Conservation (phyloP, 371 early-diverging fungal genomes). For the Mucor sp. region DNA sequence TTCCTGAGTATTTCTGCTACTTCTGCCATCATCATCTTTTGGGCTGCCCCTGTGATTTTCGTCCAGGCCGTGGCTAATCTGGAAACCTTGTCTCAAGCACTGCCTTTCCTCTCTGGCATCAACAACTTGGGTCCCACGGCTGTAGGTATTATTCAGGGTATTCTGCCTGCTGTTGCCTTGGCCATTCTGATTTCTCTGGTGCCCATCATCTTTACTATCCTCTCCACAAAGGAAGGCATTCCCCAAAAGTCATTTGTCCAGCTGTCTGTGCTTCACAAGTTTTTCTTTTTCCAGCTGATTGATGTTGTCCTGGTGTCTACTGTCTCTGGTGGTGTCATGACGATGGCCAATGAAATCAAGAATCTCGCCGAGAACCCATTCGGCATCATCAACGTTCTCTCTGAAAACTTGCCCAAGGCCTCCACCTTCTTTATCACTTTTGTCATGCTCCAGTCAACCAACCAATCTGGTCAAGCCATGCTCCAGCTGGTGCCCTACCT, state of each 20-base stretch:
- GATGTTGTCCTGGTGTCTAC: slow-evolving; percentile 83
- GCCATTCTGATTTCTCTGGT: slow-evolving; percentile 73
- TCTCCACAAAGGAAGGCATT: slow-evolving; percentile 74
- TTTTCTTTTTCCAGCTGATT: slow-evolving; percentile 81
- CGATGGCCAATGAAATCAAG: slow-evolving; percentile 32
- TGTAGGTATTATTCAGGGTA: slow-evolving; percentile 76
- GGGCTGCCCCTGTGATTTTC: slow-evolving; percentile 71
- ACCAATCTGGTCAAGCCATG: slow-evolving; percentile 68
- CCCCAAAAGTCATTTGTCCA: slow-evolving; percentile 65
- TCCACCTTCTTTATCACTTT: slow-evolving; percentile 85
- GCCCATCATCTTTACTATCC: slow-evolving; percentile 67
- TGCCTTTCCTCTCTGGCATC: slow-evolving; percentile 50
- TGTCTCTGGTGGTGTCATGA: slow-evolving; percentile 66
- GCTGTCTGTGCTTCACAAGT: slow-evolving; percentile 62
- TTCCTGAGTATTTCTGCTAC: slow-evolving; percentile 49
- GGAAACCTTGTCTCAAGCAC: slow-evolving; percentile 51
- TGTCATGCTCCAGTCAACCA: slow-evolving; percentile 71
- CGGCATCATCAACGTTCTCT: slow-evolving; percentile 52
- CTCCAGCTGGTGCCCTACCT: slow-evolving; percentile 68
- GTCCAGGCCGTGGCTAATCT: slow-evolving; percentile 68
- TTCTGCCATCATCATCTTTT: slow-evolving; percentile 64
- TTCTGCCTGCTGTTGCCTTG: slow-evolving; percentile 74
- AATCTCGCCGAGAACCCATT: slow-evolving; percentile 47
- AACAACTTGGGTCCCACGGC: slow-evolving; percentile 35
- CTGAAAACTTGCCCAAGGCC: slow-evolving; percentile 65